Base-by-base conservation (phyloP, 805 yeast species). In the Saccharomycopsis selenospora region DNA sequence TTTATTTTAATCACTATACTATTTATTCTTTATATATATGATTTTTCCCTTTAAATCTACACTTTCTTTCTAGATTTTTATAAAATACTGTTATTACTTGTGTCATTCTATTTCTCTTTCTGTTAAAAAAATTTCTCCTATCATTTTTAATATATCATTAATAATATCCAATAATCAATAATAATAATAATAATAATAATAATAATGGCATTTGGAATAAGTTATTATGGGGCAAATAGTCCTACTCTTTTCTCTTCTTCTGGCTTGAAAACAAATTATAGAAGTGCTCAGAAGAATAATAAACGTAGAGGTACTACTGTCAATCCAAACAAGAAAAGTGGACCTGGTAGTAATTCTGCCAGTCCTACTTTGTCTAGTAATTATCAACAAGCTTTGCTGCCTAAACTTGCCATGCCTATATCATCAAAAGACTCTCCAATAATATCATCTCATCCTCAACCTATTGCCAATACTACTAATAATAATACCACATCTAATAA, bases 181-280 rank as follows among this genome's bases (percentile, higher is more conserved):
- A n/a, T n/a, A n/a, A n/a, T n/a, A n/a, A n/a, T n/a, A n/a, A n/a
- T n/a, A n/a, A n/a, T n/a, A n/a, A n/a, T 10, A 4, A 33, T 33
- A 33, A 33, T 33, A 33, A 33, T 33, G 38, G n/a, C 38, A 5
- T 33, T 33, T 33, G 38, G 38, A 14, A 33, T 33, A 33, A 33
- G 38, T 14, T 33, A 33, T 10, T 33, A 33, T 33, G 38, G 38
- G 18, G 38, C 38, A 6, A 33, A 33, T 33, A 33, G 38, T 14
- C 38, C 38, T 7, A 33, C 38, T 10, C 38, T 33, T 33, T 33
- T 33, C 38, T 33, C 38, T 17, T 33, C 38, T 14, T 33, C 38
- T 5, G 38, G 38, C n/a, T 33, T 33, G 38, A 33, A 33, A 20
- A 33, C 38, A 6, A 33, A 33, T 10, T 33, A 33, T 14, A 33